phyloP scores from a whole-genome alignment of 2,329 filamentous ascomycete genomes.

The Scolecobasidium constrictum region DNA sequence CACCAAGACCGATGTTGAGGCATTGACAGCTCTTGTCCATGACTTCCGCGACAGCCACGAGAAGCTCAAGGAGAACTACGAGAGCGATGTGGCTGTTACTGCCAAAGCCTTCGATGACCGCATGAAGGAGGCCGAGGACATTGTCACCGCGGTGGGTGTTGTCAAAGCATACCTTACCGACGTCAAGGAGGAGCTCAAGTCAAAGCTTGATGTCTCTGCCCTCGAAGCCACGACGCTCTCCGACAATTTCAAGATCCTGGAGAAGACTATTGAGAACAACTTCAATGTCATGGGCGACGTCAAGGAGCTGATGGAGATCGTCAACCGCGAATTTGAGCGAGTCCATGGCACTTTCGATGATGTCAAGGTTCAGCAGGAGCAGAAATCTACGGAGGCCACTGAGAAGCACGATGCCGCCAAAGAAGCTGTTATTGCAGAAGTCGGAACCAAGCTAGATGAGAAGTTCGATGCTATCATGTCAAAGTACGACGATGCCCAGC shows the following conservation, averaged over 20 bases:
- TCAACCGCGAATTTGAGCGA: conserved; percentile 82
- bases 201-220: conserved; percentile 65
- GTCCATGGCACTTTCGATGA: conserved; percentile 70
- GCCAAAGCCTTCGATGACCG: conserved; percentile 74
- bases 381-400: conserved; percentile 42
- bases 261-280: conserved; percentile 50
- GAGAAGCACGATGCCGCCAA: conserved; percentile 51
- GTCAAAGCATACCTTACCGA: conserved; percentile 69
- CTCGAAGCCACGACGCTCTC: conserved; percentile 50
- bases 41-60: conserved; percentile 48
- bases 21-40: conserved; percentile 42
- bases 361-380: conserved; percentile 66
- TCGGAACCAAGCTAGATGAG: conserved; percentile 55
- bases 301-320: conserved; percentile 55
- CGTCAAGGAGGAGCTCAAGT: conserved; percentile 64
- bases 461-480: conserved; percentile 70
- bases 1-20: conserved; percentile 63
- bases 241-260: conserved; percentile 55
- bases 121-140: conserved; percentile 68
- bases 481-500: conserved; percentile 82
- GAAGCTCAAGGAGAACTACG: conserved; percentile 62
- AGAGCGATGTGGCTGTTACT: conserved; percentile 61
- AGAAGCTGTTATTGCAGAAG: conserved; percentile 41
- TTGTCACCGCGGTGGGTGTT: conserved; percentile 67
- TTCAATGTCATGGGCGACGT: conserved; percentile 34